Conservation (phyloP, 2,329 filamentous ascomycete species). For the Biscogniauxia mediterranea region DNA sequence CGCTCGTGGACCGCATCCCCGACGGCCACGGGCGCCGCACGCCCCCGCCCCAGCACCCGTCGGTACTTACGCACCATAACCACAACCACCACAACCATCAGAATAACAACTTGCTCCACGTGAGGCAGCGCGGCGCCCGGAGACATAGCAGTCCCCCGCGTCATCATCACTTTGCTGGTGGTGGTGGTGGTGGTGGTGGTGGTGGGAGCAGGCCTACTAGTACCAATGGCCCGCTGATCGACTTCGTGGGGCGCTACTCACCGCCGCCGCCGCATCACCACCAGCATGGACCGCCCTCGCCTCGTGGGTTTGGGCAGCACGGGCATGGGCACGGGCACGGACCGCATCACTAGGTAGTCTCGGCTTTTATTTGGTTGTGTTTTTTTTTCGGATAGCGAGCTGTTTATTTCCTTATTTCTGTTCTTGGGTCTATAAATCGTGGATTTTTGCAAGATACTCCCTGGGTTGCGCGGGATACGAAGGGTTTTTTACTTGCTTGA, state of each 20-base stretch:
- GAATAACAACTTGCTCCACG: no score
- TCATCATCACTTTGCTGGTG: background rate
- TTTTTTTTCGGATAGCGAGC: background rate
- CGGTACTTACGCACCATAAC: background rate
- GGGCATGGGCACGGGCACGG: background rate
- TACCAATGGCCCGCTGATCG: background rate
- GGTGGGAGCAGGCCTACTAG: no score
- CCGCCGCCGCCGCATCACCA: background rate
- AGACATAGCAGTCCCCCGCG: background rate
- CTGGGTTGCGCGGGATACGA: no score
- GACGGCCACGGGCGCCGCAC: conserved; percentile 4
- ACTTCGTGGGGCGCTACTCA: background rate
- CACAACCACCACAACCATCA: background rate
- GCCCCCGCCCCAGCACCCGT: background rate
- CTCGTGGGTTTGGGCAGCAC: background rate
- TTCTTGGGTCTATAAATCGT: background rate
- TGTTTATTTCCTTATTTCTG: background rate
- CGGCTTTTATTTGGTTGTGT: background rate
- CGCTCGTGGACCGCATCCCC: conserved; percentile 6
- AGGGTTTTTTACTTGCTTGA: no score
- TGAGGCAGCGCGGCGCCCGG: background rate
- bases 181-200: no score
- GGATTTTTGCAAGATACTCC: background rate
- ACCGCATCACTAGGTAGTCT: background rate
- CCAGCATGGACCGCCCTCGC: background rate